Conservation (phyloP, 2,329 filamentous ascomycete genomes). For the Hypoxylon sp. region DNA sequence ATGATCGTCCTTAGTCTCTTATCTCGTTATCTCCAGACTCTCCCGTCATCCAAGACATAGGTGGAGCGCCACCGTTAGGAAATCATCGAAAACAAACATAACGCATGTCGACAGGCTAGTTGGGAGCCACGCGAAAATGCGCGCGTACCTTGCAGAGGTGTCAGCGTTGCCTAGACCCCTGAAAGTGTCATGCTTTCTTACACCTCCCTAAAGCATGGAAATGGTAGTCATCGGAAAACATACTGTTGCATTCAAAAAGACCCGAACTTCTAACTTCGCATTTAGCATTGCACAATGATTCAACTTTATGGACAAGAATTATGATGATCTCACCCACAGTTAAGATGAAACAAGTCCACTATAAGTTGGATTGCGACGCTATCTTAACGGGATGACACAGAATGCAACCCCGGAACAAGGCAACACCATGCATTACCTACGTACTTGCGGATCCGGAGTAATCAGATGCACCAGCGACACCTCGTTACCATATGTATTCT, state of each 20-base stretch:
- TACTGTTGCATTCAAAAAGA: conserved; percentile 31
- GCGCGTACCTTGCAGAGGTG: conserved; percentile 42
- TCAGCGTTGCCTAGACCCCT: conserved; percentile 12
- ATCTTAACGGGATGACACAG: conserved; percentile 35
- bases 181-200: conserved; percentile 15
- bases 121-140: conserved; percentile 16
- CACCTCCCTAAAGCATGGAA: conserved; percentile 21
- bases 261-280: conserved; percentile 26
- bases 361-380: conserved; percentile 36
- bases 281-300: conserved; percentile 8
- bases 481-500: conserved; percentile 36
- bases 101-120: conserved; percentile 13
- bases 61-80: conserved; percentile 4
- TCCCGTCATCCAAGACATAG: conserved; percentile 5
- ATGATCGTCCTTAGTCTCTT: conserved; percentile 16
- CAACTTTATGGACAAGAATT: conserved; percentile 18
- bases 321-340: conserved; percentile 39
- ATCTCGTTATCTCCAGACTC: conserved; percentile 15
- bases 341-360: conserved; percentile 36
- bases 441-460: conserved; percentile 28
- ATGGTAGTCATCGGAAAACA: conserved; percentile 14
- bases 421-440: conserved; percentile 3
- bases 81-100: conserved; percentile 7
- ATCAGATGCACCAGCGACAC: conserved; percentile 23
- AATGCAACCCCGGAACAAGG: conserved; percentile 39